Conservation (phyloP, 1,139 yeast species). For the Suhomyces atakaporum region DNA sequence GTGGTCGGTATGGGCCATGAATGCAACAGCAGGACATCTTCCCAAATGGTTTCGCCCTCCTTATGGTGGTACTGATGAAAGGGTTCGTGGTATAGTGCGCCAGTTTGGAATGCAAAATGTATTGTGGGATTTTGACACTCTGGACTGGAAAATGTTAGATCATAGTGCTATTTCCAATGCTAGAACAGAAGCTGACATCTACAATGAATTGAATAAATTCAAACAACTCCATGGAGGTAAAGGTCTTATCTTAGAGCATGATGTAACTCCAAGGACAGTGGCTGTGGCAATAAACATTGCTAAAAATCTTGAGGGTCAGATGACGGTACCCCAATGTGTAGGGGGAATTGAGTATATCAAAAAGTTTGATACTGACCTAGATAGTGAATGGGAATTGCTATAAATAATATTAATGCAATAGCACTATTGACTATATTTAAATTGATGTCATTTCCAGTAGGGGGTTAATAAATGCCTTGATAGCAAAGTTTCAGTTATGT, state of each 20-base stretch:
- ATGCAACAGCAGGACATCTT: constrained; percentile 85
- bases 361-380: constrained; percentile 19
- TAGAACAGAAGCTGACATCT: constrained; percentile 53
- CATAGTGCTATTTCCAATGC: constrained; percentile 9
- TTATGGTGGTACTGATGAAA: constrained; percentile 87
- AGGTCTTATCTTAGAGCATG: constrained; percentile 86
- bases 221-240: constrained; percentile 32
- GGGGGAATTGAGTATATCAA: constrained; percentile 57
- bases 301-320: constrained; percentile 47
- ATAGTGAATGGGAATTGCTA: not conserved
- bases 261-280: constrained; percentile 67
- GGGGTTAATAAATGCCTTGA: too few species aligned
- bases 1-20: constrained; percentile 98
- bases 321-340: constrained; percentile 84
- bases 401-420: too few species aligned
- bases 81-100: constrained; percentile 76
- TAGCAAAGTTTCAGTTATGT: too few species aligned
- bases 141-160: constrained; percentile 77
- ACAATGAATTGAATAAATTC: constrained; percentile 58
- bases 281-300: constrained; percentile 63
- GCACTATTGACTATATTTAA: too few species aligned
- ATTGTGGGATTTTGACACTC: constrained; percentile 88
- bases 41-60: constrained; percentile 97
- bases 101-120: constrained; percentile 88
- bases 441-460: too few species aligned